Evolutionary conservation across 495 filamentous ascomycete species (phyloP).

Genomic region (Talaromyces ruber): DNA sequence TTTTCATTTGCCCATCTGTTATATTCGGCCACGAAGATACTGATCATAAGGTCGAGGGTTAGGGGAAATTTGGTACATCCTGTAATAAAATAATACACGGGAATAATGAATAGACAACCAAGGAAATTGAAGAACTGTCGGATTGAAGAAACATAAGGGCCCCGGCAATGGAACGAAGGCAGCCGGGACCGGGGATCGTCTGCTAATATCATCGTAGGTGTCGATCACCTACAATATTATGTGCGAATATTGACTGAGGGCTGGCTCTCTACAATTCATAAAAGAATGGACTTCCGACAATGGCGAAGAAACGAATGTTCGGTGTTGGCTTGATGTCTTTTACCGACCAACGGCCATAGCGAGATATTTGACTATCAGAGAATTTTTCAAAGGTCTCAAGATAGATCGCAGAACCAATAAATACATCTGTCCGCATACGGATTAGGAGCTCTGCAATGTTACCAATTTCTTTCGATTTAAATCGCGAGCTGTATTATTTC

Average conservation of each 20-base stretch:
- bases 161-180: constrained; percentile 13
- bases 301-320: not conserved
- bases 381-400: not conserved
- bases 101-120: constrained; percentile 16
- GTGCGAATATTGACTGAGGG: not conserved
- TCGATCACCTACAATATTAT: not conserved
- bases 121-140: constrained; percentile 19
- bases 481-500: not conserved
- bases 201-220: not conserved
- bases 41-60: constrained; percentile 17
- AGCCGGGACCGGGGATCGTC: constrained; percentile 4
- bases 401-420: not conserved
- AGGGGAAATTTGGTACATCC: constrained; percentile 15
- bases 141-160: constrained; percentile 15
- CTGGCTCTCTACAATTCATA: not conserved
- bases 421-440: not conserved
- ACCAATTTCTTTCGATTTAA: not conserved
- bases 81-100: constrained; percentile 15
- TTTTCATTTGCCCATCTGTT: constrained; percentile 17
- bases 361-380: not conserved
- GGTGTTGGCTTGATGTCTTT: not conserved
- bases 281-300: not conserved
- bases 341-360: not conserved
- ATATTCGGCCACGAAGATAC: constrained; percentile 17
- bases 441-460: not conserved